Evolutionary conservation across 2,329 filamentous ascomycete species (phyloP), one percentile per base, ranked within the genome.

Genomic region (Blumeria graminis): DNA sequence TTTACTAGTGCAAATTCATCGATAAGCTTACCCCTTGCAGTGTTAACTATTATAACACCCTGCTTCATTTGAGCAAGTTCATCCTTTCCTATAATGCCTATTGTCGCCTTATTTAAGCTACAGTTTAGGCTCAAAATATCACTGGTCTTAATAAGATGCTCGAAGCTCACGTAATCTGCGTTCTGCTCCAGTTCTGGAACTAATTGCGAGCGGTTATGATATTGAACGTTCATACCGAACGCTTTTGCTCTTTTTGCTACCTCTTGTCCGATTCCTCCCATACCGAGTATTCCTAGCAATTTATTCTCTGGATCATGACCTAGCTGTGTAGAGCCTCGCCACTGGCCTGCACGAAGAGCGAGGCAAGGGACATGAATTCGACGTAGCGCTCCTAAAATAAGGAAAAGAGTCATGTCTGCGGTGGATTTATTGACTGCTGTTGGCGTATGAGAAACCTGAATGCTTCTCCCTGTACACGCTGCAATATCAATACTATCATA

Each of bases 261-360:
- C 64, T 86, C 85, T 33, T 80, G 72, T 0, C 86, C 86, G 59
- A 92, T 92, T 3, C 85, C 84, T 18, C 86, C 86, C 84, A 92
- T 89, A 5, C 86, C 86, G 34, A 92, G 68, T 57, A 92, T 86
- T 0, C 86, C 86, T 4, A 93, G 72, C 1, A 80, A 70, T 67
- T 89, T 90, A 36, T 81, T 81, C 64, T 84, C 72, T 0, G 85
- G 85, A 64, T 92, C 85, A 65, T 84, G 0, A 73, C 73, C n/a
- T 68, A 68, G 5, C 71, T 71, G 2, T 79, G 81, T 45, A 9
- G 57, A 14, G 5, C 63, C 63, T 36, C 78, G 73, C 82, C 84
- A 93, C 58, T 76, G 69, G 0, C 79, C 78, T 18, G 73, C 69
- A 18, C 86, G 78, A 7, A 90, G 71, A 10, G 75, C 71, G 1